Conservation (phyloP, 305 asterid genomes). For the Solanum hybrid region DNA sequence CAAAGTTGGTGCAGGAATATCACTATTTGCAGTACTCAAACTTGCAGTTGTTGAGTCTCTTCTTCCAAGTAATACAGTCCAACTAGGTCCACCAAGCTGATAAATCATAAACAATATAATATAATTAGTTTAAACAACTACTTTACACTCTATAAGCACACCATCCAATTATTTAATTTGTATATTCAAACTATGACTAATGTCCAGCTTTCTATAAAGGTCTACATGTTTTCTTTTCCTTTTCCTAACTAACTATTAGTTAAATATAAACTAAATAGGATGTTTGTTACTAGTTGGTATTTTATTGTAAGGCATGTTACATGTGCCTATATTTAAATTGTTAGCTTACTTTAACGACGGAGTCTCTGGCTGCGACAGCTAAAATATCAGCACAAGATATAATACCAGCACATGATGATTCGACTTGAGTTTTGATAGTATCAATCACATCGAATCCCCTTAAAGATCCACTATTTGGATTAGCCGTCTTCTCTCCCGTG, state of each 20-base stretch:
- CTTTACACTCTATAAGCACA: neutral
- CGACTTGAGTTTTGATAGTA: constrained; percentile 47
- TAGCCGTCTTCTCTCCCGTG: constrained; percentile 54
- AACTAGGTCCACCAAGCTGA: constrained; percentile 52
- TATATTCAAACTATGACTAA: neutral
- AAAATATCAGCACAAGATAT: constrained; percentile 69
- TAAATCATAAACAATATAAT: neutral
- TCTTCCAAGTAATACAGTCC: constrained; percentile 57
- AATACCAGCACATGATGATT: constrained; percentile 27
- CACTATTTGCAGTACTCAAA: constrained; percentile 31
- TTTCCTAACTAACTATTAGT: neutral
- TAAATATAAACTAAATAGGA: neutral
- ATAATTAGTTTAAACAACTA: neutral
- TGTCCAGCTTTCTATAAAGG: neutral
- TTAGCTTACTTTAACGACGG: constrained; percentile 39
- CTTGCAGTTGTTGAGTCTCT: constrained; percentile 61
- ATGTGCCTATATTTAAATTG: neutral
- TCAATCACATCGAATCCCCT: constrained; percentile 60
- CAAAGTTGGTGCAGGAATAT: constrained; percentile 38
- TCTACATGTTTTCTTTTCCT: neutral
- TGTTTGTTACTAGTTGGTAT: neutral
- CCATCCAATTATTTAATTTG: neutral
- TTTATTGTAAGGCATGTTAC: neutral
- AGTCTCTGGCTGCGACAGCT: constrained; percentile 55
- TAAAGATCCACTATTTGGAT: constrained; percentile 48